Evolutionary conservation across 352 stramenopile genomes (phyloP), one percentile per base, ranked within the genome.

Genomic region (Phytophthora ramorum): DNA sequence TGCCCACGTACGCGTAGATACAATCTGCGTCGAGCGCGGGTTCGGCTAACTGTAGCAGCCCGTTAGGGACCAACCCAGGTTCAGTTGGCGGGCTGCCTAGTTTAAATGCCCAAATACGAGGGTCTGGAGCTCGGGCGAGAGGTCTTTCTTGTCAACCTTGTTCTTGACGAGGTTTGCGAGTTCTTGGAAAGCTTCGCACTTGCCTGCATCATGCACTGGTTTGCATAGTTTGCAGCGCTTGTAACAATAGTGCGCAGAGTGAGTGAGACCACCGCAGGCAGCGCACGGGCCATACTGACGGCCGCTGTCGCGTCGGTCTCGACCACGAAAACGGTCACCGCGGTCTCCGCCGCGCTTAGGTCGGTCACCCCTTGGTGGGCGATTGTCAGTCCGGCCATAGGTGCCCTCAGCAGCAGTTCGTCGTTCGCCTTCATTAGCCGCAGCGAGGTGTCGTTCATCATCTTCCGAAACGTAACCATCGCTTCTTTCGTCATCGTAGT

Each of bases 231-330:
- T n/a, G n/a, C n/a, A n/a, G n/a, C n/a, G n/a, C n/a, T n/a, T n/a
- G 41, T 48, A 48, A 17, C 41, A 48, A 16, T 48, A 48, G 10
- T 48, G 41, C 41, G 22, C 41, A 2, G 41, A 48, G 17, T 26
- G 41, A 9, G n/a, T 30, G 5, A 32, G 3, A 16, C 41, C 17
- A 16, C 41, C 41, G 8, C 41, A 48, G 1, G 19, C 41, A 7
- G 41, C 41, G 16, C 41, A 48, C 9, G 41, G 41, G 16, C 41
- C 41, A 28, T 48, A 48, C 6, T 32, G 34, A 8, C 7, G 34
- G 17, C n/a, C 6, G 7, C 41, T 7, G 19, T 48, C 41, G 41
- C 3, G 19, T n/a, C 5, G 5, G 17, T 48, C 34, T 14, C 34
- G 34, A 3, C 34, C 34, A 38, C 7, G 6, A 14, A 16, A 2